Percentiles rank a stretch among this genome's conserved stretches.
phyloP scores from a whole-genome alignment of 2,329 filamentous ascomycete species.

The Bipolaris cookei region DNA sequence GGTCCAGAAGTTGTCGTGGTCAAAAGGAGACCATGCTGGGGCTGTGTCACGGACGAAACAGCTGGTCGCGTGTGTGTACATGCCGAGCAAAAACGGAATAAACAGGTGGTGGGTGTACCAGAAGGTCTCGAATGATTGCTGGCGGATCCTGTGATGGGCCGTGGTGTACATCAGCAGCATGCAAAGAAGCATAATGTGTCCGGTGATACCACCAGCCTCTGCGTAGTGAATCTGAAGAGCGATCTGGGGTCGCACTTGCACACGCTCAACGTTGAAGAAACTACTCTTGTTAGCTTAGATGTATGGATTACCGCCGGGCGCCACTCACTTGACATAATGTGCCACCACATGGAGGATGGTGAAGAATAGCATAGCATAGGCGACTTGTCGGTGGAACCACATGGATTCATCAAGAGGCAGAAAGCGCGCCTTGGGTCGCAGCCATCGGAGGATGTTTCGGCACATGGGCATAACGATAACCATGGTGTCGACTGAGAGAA shows the following conservation, averaged over 20 bases:
- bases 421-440: constrained; percentile 86
- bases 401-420: constrained; percentile 94
- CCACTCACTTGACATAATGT: constrained; percentile 90
- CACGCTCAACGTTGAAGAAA: constrained; percentile 93
- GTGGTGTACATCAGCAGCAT: constrained; percentile 99
- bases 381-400: constrained; percentile 95
- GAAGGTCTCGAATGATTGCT: constrained; percentile 97
- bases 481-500: constrained; percentile 81
- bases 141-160: constrained; percentile 88
- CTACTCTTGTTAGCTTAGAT: constrained; percentile 53
- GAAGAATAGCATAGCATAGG: constrained; percentile 86
- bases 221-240: constrained; percentile 92
- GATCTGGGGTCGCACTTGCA: constrained; percentile 77
- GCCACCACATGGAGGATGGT: constrained; percentile 75
- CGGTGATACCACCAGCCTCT: constrained; percentile 88
- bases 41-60: constrained; percentile 92
- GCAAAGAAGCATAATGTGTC: constrained; percentile 97
- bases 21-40: constrained; percentile 80
- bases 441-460: constrained; percentile 81
- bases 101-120: constrained; percentile 99
- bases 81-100: constrained; percentile 87
- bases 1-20: constrained; percentile 79
- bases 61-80: constrained; percentile 94
- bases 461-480: constrained; percentile 95
- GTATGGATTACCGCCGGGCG: neutral